Conservation (phyloP, 441 rosid genomes). For the Eugenia klotzschiana region DNA sequence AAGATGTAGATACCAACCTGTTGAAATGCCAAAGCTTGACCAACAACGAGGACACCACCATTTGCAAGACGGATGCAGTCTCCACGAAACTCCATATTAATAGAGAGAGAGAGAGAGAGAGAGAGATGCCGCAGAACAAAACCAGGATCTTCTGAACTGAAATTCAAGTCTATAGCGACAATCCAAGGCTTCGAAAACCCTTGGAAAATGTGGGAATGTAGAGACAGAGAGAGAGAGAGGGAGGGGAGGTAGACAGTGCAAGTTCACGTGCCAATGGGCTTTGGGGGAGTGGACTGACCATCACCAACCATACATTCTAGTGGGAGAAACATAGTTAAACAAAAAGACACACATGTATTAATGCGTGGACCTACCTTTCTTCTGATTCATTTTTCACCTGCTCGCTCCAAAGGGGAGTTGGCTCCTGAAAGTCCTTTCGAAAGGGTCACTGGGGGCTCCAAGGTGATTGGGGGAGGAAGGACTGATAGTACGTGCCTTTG, state of each 20-base stretch:
- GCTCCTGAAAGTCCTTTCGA: neutral
- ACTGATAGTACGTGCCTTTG: neutral
- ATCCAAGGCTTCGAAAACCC: neutral
- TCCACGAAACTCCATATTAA: neutral
- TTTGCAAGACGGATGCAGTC: neutral
- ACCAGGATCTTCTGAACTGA: neutral
- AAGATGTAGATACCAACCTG: neutral
- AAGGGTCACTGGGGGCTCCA: neutral
- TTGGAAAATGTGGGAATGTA: neutral
- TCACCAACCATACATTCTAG: neutral
- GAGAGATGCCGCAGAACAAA: neutral
- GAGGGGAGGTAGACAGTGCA: neutral
- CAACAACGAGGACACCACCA: neutral
- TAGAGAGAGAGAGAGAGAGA: neutral
- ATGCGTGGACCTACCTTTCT: neutral
- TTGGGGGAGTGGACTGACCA: neutral
- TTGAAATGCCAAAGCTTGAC: neutral
- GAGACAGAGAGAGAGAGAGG: neutral
- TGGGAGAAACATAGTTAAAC: neutral
- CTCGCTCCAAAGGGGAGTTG: neutral
- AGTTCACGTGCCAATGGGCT: neutral
- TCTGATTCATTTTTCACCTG: neutral
- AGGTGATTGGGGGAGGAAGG: neutral
- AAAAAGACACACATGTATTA: neutral
- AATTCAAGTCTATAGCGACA: neutral